Conservation (phyloP, 2,329 filamentous ascomycete species). For the Escovopsis sp. region DNA sequence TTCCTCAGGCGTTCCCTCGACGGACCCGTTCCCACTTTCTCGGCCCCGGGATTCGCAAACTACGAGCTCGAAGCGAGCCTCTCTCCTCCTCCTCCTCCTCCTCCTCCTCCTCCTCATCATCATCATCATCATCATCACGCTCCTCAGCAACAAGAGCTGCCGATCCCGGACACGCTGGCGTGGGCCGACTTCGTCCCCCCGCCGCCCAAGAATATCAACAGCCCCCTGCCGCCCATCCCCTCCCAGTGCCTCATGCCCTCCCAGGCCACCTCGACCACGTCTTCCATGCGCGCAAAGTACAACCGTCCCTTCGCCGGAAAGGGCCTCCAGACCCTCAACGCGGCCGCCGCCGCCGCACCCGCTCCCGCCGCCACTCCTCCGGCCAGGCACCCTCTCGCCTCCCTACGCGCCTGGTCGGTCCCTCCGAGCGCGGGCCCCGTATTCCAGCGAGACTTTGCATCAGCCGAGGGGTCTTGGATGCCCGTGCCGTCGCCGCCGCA, state of each 20-base stretch:
- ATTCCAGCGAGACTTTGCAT: too few species aligned
- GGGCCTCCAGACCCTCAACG: constrained; percentile 38
- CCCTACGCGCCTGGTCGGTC: too few species aligned
- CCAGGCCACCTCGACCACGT: constrained; percentile 38
- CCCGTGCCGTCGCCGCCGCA: constrained; percentile 25
- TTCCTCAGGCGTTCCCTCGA: constrained; percentile 20
- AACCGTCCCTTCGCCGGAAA: constrained; percentile 40
- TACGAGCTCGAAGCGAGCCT: constrained; percentile 17
- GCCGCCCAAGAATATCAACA: constrained; percentile 17
- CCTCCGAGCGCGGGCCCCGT: too few species aligned
- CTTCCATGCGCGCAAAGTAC: constrained; percentile 35
- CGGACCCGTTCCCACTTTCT: constrained; percentile 11
- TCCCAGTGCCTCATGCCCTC: constrained; percentile 36
- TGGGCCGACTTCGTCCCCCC: constrained; percentile 32
- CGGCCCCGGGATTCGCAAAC: constrained; percentile 7
- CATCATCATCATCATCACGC: too few species aligned
- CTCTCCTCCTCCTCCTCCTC: neutral
- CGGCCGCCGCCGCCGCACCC: constrained; percentile 14
- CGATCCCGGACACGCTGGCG: constrained; percentile 39
- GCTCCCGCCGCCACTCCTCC: neutral
- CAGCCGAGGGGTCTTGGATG: constrained; percentile 34
- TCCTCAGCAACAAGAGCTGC: too few species aligned
- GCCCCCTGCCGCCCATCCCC: constrained; percentile 30
- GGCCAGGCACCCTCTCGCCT: too few species aligned
- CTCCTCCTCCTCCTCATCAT: too few species aligned